A percentile compares a stretch with the other conserved stretches of the same genome.
These are phyloP conservation scores for Penicillium ochrochloron DNA, from an alignment of 495 filamentous ascomycete genomes.

Conservation along the genomic window DNA sequence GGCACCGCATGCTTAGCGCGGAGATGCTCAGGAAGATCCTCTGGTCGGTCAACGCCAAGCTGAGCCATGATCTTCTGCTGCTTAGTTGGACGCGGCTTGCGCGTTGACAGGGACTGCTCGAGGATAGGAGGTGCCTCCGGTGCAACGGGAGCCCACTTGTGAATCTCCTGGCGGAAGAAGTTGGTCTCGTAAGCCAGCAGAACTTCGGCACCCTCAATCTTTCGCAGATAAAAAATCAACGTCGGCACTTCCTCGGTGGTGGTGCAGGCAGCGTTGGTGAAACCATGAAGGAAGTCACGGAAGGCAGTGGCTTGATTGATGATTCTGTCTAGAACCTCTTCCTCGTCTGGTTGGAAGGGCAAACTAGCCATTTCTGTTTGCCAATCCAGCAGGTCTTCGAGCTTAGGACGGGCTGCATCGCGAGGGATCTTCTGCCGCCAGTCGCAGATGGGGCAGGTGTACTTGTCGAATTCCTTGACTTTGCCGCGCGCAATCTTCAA, in stretches of 20 bases:
- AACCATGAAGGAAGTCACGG: conserved; percentile 76
- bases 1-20: conserved; percentile 73
- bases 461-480: conserved; percentile 97
- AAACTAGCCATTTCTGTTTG: conserved; percentile 79
- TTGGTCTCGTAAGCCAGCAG: conserved; percentile 92
- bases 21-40: conserved; percentile 81
- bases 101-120: conserved; percentile 86
- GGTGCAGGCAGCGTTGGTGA: conserved; percentile 78
- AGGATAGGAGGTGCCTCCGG: conserved; percentile 80
- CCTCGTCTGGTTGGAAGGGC: conserved; percentile 96
- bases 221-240: conserved; percentile 96
- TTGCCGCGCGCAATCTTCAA: conserved; percentile 97
- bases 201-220: conserved; percentile 98
- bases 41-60: conserved; percentile 82
- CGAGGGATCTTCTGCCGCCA: conserved; percentile 97
- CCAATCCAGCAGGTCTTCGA: conserved; percentile 90
- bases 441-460: conserved; percentile 97
- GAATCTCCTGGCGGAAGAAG: conserved; percentile 93
- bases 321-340: conserved; percentile 80
- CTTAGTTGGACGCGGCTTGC: conserved; percentile 96
- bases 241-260: conserved; percentile 85
- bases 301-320: conserved; percentile 83
- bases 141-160: conserved; percentile 94
- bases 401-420: conserved; percentile 94
- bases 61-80: conserved; percentile 93